Base-by-base conservation (phyloP, 345 rosid species). In the Cardiospermum halicacabum region DNA sequence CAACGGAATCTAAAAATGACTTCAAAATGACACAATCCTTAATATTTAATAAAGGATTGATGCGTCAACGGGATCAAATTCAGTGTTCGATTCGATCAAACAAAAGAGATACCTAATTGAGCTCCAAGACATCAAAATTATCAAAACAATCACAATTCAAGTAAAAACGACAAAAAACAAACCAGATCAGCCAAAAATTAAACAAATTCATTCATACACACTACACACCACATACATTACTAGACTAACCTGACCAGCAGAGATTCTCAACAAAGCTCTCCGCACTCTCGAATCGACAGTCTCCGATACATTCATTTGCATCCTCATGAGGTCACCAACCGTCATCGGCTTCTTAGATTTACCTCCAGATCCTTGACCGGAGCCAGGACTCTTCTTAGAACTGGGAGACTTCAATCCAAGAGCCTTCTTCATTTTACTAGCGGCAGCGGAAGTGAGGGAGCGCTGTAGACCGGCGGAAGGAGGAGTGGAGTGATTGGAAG, bases 401-500 rank as follows among this genome's bases (percentile, higher is more conserved):
- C 78, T 84, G 18, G 98, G 92, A 2, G 96, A 88, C 74, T 77
- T 87, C 72, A 94, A 73, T 25, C 99, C 97, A 21, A 94, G 74
- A 13, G 96, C 97, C 64, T 85, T 94, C 85, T 94, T 94, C 96
- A 94, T 85, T 78, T 85, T 87, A 73, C 95, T 89, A 0, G 99
- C 96, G 58, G 97, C 99, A 34, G 93, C 67, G 9, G 96, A 88
- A 27, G 99, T 94, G 31, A 91, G 83, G 9, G 99, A 94, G 5
- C 96, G 85, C 77, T 94, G 95, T 34, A 84, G 51, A n/a, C 79
- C 80, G 1, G 39, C 39, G 9, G 39, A 34, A 19, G 51, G 51
- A 13, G 90, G 84, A 2, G 90, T 68, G 55, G 69, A 74, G 54
- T 59, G 16, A 72, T 37, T 54, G 54, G 60, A 62, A 0, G 45